Evolutionary conservation across 169 alveolate genomes (phyloP).

Genomic region (Miamiensis avidus): DNA sequence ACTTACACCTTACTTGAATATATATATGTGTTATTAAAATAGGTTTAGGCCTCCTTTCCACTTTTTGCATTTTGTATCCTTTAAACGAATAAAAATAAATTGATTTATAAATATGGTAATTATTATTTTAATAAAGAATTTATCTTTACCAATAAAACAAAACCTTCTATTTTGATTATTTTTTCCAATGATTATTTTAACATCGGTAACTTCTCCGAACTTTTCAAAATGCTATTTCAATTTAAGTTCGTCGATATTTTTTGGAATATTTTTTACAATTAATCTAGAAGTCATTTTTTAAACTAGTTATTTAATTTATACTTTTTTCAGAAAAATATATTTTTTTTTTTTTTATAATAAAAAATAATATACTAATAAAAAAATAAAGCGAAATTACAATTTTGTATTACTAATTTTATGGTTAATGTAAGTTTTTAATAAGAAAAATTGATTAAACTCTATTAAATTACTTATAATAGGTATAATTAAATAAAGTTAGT

Average conservation of each 20-base stretch:
- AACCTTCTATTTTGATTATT: constrained; percentile 51
- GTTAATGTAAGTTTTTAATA: too few species aligned
- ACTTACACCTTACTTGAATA: constrained; percentile 50
- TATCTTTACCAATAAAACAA: constrained; percentile 46
- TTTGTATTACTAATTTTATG: too few species aligned
- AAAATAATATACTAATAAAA: too few species aligned
- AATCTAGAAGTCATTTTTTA: constrained; percentile 29
- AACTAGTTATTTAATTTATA: too few species aligned
- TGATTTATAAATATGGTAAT: neutral
- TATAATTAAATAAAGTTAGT: too few species aligned
- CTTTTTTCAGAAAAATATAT: too few species aligned
- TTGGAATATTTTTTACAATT: constrained; percentile 62
- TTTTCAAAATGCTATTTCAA: constrained; percentile 50
- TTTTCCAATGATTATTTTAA: constrained; percentile 49
- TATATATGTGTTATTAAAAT: constrained; percentile 48
- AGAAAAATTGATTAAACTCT: too few species aligned
- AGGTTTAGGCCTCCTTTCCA: constrained; percentile 40
- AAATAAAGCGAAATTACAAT: too few species aligned
- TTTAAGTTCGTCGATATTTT: constrained; percentile 44
- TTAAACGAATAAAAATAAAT: neutral
- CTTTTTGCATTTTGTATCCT: constrained; percentile 40
- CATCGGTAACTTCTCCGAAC: constrained; percentile 64
- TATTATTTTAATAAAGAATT: neutral
- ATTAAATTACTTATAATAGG: too few species aligned
- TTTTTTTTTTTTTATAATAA: too few species aligned